These are phyloP conservation scores for Myxozyma mucilagina DNA, from an alignment of 805 yeast genomes.

Conservation along the genomic window DNA sequence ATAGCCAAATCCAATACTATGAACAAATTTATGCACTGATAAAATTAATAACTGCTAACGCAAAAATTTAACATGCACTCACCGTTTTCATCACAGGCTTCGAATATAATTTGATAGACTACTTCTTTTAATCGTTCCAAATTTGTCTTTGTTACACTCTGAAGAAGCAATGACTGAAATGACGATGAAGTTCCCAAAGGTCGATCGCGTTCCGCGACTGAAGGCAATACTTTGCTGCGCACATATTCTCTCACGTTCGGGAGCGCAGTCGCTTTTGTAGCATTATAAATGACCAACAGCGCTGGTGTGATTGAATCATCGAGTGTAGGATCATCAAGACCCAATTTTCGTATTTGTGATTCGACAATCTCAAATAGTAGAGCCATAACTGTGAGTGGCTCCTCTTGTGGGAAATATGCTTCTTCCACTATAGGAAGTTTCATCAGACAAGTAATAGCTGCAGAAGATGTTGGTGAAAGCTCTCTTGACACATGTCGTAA, in stretches of 20 bases:
- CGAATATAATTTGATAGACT: constrained; percentile 34
- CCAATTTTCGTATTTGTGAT: neutral
- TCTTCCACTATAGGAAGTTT: constrained; percentile 5
- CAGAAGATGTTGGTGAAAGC: neutral
- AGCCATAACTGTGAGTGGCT: neutral
- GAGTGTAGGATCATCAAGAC: neutral
- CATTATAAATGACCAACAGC: constrained; percentile 6
- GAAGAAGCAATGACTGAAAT: constrained; percentile 32
- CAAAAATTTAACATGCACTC: neutral
- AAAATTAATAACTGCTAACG: neutral
- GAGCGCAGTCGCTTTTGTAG: neutral
- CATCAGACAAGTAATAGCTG: constrained; percentile 17
- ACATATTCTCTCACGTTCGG: constrained; percentile 3
- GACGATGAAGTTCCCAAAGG: constrained; percentile 33
- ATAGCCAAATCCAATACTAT: constrained; percentile 37
- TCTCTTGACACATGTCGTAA: constrained; percentile 1
- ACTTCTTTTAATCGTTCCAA: constrained; percentile 27
- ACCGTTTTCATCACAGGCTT: constrained; percentile 30
- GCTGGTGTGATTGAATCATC: constrained; percentile 14
- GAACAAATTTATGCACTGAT: constrained; percentile 29
- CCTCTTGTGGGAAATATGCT: constrained; percentile 3
- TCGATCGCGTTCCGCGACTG: constrained; percentile 31
- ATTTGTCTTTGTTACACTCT: constrained; percentile 28
- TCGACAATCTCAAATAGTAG: constrained; percentile 4
- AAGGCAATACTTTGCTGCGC: constrained; percentile 6